phyloP scores from a whole-genome alignment of 495 filamentous ascomycete species.

The Aspergillus kassunensis region DNA sequence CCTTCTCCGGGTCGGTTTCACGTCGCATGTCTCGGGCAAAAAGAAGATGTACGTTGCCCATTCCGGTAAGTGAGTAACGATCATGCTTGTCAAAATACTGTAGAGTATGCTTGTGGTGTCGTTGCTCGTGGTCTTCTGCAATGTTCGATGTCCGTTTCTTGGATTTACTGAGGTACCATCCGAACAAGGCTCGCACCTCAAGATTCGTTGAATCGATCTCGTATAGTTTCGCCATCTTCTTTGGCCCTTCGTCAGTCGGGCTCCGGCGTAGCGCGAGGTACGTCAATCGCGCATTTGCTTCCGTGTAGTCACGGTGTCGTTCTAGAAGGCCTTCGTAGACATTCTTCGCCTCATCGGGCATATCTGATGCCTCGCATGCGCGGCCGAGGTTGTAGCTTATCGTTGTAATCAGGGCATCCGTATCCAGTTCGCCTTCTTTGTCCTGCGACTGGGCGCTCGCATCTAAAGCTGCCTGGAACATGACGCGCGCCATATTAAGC shows the following conservation, averaged over 20 bases:
- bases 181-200: conserved; percentile 86
- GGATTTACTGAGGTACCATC: conserved; percentile 86
- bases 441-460: conserved; percentile 73
- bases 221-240: conserved; percentile 75
- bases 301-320: conserved; percentile 84
- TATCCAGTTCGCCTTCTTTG: conserved; percentile 60
- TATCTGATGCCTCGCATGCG: conserved; percentile 83
- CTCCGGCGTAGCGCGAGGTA: conserved; percentile 85
- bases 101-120: conserved; percentile 93
- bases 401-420: conserved; percentile 84
- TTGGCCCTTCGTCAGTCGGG: conserved; percentile 80
- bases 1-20: conserved; percentile 81
- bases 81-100: conserved; percentile 96
- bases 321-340: conserved; percentile 80
- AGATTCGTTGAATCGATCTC: conserved; percentile 74
- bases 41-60: conserved; percentile 88
- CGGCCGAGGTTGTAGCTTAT: conserved; percentile 95
- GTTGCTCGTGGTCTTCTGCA: conserved; percentile 82
- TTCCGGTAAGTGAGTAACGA: conserved; percentile 85
- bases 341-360: conserved; percentile 76
- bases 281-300: conserved; percentile 79
- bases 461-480: conserved; percentile 83
- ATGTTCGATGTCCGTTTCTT: conserved; percentile 77
- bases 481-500: conserved; percentile 70
- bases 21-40: conserved; percentile 91